Percentiles rank a stretch among this genome's conserved stretches.
Conservation (phyloP, 2,329 filamentous ascomycete genomes). For the Aotearoamyces nothofagi region DNA sequence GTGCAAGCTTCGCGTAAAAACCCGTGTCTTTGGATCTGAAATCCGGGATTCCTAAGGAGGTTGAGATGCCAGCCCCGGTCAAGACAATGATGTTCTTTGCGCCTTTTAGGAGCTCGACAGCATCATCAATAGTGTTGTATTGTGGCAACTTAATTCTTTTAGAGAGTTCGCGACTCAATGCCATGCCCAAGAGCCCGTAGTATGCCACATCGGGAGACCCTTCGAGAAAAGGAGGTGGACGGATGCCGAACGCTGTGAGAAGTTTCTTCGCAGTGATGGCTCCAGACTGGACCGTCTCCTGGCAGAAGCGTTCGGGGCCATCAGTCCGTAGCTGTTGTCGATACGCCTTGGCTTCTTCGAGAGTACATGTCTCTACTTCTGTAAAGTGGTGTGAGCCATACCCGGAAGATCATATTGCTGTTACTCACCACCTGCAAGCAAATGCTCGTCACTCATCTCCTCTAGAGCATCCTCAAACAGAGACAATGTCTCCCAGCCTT, state of each 20-base stretch:
- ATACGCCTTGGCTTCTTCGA: constrained; percentile 53
- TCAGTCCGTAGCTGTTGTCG: constrained; percentile 58
- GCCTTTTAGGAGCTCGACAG: constrained; percentile 57
- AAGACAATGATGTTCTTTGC: constrained; percentile 81
- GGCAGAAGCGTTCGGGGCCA: constrained; percentile 66
- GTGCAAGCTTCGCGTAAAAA: constrained; percentile 69
- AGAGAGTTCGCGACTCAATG: constrained; percentile 64
- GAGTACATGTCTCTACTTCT: constrained; percentile 32
- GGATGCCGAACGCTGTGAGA: constrained; percentile 72
- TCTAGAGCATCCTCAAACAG: constrained; percentile 31
- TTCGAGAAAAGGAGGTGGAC: constrained; percentile 58
- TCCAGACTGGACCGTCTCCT: constrained; percentile 52
- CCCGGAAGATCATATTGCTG: constrained; percentile 3
- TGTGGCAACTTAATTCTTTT: constrained; percentile 66
- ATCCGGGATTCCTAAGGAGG: constrained; percentile 90
- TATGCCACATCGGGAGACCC: constrained; percentile 59
- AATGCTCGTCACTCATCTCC: constrained; percentile 29
- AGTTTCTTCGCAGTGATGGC: constrained; percentile 67
- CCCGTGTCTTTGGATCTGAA: constrained; percentile 90
- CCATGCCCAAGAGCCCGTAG: constrained; percentile 59
- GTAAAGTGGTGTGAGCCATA: constrained; percentile 9
- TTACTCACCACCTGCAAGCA: constrained; percentile 25
- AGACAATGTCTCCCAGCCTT: constrained; percentile 25
- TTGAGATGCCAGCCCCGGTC: constrained; percentile 92
- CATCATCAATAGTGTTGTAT: constrained; percentile 82